These are phyloP conservation scores for Acacia pycnantha DNA, from an alignment of 331 rosid species.

Conservation along the genomic window DNA sequence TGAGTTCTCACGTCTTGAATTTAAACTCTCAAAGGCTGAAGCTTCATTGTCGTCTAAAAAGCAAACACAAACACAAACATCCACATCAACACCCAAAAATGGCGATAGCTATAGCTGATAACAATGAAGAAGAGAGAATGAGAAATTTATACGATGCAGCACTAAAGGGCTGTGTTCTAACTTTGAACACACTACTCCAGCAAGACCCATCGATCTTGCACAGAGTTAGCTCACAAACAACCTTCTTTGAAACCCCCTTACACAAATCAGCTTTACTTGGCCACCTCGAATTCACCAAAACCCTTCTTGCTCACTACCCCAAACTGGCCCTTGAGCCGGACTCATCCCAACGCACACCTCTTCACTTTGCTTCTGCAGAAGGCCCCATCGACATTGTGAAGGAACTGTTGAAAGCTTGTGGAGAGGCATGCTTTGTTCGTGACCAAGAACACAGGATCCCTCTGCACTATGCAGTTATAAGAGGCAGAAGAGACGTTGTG, in stretches of 20 bases:
- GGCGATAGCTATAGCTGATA: background rate
- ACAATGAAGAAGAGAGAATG: background rate
- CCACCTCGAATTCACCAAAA: background rate
- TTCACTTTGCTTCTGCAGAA: conserved; percentile 25
- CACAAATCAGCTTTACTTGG: conserved; percentile 6
- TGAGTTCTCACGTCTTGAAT: too few species aligned
- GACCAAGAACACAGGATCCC: too few species aligned
- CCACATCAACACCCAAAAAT: too few species aligned
- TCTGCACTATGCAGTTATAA: too few species aligned
- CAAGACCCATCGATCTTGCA: background rate
- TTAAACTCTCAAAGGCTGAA: too few species aligned
- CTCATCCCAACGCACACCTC: background rate
- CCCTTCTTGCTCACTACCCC: too few species aligned
- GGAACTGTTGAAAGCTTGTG: too few species aligned
- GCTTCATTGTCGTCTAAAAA: too few species aligned
- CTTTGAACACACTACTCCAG: background rate
- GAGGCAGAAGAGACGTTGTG: too few species aligned
- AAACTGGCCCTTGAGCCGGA: background rate
- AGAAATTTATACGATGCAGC: background rate
- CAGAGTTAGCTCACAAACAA: background rate
- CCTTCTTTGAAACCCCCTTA: background rate
- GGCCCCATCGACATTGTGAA: conserved; percentile 17
- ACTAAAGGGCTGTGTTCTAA: background rate
- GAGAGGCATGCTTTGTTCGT: too few species aligned
- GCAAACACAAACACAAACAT: too few species aligned